Evolutionary conservation across 2,329 filamentous ascomycete species (phyloP).

Genomic region (Cordyceps cateniannulata): DNA sequence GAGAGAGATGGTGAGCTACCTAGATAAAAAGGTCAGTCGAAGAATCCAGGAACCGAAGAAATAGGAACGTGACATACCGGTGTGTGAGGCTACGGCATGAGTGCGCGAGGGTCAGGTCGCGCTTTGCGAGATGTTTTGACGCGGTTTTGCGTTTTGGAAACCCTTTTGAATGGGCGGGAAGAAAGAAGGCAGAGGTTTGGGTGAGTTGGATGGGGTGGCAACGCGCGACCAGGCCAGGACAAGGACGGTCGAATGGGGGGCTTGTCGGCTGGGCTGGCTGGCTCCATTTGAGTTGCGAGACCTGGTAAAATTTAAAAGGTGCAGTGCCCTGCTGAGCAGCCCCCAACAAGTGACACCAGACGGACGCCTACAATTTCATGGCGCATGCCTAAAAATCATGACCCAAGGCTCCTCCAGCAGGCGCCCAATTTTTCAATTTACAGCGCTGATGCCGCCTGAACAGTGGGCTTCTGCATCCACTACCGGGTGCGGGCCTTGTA

Average conservation of each 20-base stretch:
- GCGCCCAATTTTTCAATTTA: background rate
- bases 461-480: background rate
- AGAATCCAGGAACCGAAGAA: background rate
- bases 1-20: background rate
- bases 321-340: background rate
- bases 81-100: background rate
- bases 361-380: background rate
- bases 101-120: background rate
- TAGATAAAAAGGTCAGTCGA: background rate
- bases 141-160: background rate
- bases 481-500: background rate
- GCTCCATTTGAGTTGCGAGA: background rate
- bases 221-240: background rate
- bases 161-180: background rate
- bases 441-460: background rate
- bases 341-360: background rate
- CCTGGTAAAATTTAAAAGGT: background rate
- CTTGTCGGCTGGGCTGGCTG: background rate
- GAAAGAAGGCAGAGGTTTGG: background rate
- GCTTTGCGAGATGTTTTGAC: conserved; percentile 5
- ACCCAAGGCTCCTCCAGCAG: background rate
- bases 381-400: background rate
- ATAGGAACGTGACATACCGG: background rate
- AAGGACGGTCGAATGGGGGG: too few relatives aligned
- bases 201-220: conserved; percentile 9